These are phyloP conservation scores for Eutypella sp. DNA, from an alignment of 2,329 filamentous ascomycete genomes.

Conservation along the genomic window DNA sequence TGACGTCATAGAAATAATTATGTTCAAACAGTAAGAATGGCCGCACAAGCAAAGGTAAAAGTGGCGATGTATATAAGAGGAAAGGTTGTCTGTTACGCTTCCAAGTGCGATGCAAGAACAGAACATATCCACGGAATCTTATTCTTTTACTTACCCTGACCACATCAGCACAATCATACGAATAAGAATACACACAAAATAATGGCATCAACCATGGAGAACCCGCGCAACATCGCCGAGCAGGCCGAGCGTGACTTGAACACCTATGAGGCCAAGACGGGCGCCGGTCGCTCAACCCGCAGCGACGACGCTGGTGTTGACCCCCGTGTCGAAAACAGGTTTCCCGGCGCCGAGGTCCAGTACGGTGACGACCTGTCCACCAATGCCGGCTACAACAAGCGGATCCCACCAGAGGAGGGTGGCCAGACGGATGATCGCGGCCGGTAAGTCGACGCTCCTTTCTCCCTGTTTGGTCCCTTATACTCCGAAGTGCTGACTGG, in stretches of 20 bases:
- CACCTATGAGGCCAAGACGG: constrained; percentile 43
- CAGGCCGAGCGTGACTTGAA: constrained; percentile 45
- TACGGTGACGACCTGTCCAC: constrained; percentile 40
- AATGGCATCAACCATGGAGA: constrained; percentile 26
- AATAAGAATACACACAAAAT: constrained; percentile 12
- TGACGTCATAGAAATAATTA: no score
- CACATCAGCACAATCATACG: not conserved
- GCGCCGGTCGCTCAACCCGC: constrained; percentile 32
- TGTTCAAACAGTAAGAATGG: no score
- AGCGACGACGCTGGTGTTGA: constrained; percentile 40
- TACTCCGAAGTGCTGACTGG: no score
- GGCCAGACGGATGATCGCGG: constrained; percentile 39
- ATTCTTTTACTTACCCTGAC: not conserved
- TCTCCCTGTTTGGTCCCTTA: not conserved
- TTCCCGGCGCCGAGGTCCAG: constrained; percentile 35
- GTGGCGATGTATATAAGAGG: no score
- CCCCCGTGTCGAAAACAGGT: constrained; percentile 36
- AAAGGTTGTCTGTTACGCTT: no score
- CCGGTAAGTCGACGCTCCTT: constrained; percentile 28
- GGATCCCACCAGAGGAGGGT: constrained; percentile 41
- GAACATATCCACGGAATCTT: no score
- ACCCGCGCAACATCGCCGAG: constrained; percentile 38
- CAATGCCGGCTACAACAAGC: constrained; percentile 40
- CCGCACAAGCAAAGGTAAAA: no score
- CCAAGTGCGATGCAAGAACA: no score